These are phyloP conservation scores for Clausena lansium DNA, from an alignment of 345 rosid genomes.

Conservation along the genomic window DNA sequence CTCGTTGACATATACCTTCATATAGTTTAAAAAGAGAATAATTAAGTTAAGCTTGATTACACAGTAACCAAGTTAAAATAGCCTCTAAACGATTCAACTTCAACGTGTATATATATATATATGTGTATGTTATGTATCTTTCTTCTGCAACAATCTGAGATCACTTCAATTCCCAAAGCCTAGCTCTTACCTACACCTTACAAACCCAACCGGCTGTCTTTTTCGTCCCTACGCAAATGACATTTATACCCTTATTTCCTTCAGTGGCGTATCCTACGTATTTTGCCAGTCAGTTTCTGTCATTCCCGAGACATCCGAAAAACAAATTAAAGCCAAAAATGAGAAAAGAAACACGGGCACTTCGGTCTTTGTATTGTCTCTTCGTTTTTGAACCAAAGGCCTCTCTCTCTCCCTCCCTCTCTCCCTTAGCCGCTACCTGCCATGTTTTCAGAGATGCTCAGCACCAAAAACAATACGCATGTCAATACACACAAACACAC, in stretches of 20 bases:
- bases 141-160: slow-evolving; percentile 8
- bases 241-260: slow-evolving; percentile 31
- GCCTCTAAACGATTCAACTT: slow-evolving; percentile 23
- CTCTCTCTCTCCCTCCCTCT: background rate
- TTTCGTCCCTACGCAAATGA: background rate
- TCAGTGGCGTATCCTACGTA: slow-evolving; percentile 36
- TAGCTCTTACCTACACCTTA: slow-evolving; percentile 39
- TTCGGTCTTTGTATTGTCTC: slow-evolving; percentile 19
- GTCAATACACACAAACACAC: slow-evolving; percentile 35
- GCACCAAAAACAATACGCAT: slow-evolving; percentile 93
- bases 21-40: too few species aligned
- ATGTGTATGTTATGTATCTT: too few species aligned
- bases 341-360: background rate
- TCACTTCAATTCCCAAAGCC: slow-evolving; percentile 57
- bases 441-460: slow-evolving; percentile 87
- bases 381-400: slow-evolving; percentile 7
- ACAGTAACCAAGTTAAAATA: background rate
- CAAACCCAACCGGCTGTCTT: slow-evolving; percentile 43
- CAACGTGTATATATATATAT: background rate
- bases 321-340: background rate
- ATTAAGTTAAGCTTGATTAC: background rate
- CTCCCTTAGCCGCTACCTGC: slow-evolving; percentile 58
- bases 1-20: slow-evolving; percentile 9
- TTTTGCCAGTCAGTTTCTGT: slow-evolving; percentile 23
- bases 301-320: slow-evolving; percentile 48